Evolutionary conservation across 2,329 filamentous ascomycete genomes (phyloP).

Genomic region (Torrubiella hemipterigena): DNA sequence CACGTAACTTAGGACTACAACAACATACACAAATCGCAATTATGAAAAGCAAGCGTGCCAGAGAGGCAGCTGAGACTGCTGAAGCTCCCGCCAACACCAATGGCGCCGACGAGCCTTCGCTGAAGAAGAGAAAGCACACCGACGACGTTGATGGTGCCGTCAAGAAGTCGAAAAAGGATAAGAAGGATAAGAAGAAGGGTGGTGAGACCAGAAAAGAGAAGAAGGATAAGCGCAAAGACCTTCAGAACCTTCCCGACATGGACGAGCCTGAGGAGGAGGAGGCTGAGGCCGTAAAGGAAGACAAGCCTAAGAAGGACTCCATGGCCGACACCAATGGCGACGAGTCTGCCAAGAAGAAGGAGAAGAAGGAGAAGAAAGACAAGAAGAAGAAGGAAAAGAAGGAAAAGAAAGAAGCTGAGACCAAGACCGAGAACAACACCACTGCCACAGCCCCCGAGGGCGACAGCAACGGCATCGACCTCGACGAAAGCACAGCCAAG

Average conservation of each 20-base stretch:
- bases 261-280: constrained; percentile 15
- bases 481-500: constrained; percentile 8
- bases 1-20: constrained; percentile 1
- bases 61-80: constrained; percentile 16
- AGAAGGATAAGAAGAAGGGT: constrained; percentile 12
- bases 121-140: constrained; percentile 25
- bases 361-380: constrained; percentile 17
- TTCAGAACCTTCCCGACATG: constrained; percentile 23
- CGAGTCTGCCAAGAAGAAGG: constrained; percentile 16
- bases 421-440: constrained; percentile 6
- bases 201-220: constrained; percentile 25
- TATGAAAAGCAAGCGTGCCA: constrained; percentile 28
- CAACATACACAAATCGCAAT: too few relatives aligned
- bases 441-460: constrained; percentile 17
- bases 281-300: constrained; percentile 9
- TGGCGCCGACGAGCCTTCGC: constrained; percentile 11
- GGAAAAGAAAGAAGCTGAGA: constrained; percentile 6
- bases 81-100: constrained; percentile 12
- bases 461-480: constrained; percentile 9
- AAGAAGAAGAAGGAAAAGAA: constrained; percentile 16
- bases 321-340: constrained; percentile 17
- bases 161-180: constrained; percentile 21
- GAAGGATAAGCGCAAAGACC: constrained; percentile 26
- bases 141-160: constrained; percentile 13
- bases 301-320: constrained; percentile 13